phyloP scores from a whole-genome alignment of 2,329 filamentous ascomycete genomes.

The Calonectria pteridis region DNA sequence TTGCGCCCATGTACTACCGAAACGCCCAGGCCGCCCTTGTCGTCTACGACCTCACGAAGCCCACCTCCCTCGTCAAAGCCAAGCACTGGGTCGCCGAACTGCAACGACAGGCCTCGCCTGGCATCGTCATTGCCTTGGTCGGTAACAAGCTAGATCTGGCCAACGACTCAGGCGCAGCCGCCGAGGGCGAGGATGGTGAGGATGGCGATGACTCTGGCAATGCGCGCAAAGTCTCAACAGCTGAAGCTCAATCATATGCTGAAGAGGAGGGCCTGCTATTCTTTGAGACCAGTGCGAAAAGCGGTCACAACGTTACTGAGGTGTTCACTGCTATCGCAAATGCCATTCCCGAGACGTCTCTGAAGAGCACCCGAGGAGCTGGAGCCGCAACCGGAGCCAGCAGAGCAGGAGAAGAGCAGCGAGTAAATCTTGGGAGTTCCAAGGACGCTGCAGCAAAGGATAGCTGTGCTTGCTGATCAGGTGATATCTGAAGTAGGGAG shows the following conservation, averaged over 20 bases:
- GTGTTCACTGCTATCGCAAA: constrained; percentile 99
- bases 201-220: constrained; percentile 75
- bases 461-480: constrained; percentile 83
- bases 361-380: constrained; percentile 87
- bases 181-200: constrained; percentile 61
- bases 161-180: constrained; percentile 63
- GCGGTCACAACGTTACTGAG: constrained; percentile 91
- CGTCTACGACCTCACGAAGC: constrained; percentile 98
- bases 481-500: constrained; percentile 18
- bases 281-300: constrained; percentile 98
- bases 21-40: constrained; percentile 98
- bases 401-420: constrained; percentile 74
- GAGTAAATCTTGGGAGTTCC: constrained; percentile 85
- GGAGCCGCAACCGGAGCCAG: constrained; percentile 72
- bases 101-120: constrained; percentile 93
- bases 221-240: constrained; percentile 89
- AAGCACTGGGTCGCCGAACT: constrained; percentile 99
- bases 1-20: constrained; percentile 99
- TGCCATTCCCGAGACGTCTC: constrained; percentile 94
- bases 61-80: constrained; percentile 93
- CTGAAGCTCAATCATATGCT: constrained; percentile 92
- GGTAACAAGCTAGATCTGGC: constrained; percentile 97
- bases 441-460: constrained; percentile 85
- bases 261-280: constrained; percentile 95
- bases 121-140: constrained; percentile 96